phyloP scores from a whole-genome alignment of 2,329 filamentous ascomycete genomes.

The Lachnellula hyalina region DNA sequence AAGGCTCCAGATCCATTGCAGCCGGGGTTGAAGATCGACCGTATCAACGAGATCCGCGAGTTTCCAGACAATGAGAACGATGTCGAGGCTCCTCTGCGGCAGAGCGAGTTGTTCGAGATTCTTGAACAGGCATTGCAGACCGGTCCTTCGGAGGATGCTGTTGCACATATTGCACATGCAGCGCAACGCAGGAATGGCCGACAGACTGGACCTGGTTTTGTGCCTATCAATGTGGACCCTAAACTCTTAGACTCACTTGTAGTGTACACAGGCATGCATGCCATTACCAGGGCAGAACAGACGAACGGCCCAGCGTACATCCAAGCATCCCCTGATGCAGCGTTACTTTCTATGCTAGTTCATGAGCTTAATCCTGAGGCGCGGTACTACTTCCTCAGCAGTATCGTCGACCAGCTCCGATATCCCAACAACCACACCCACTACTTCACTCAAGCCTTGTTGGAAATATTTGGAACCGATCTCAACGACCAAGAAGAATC shows the following conservation, averaged over 20 bases:
- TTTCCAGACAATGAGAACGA: slow-evolving; percentile 62
- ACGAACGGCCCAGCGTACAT: slow-evolving; percentile 61
- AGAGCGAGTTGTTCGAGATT: slow-evolving; percentile 52
- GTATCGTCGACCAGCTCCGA: slow-evolving; percentile 86
- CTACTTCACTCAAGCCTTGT: slow-evolving; percentile 82
- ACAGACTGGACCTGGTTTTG: slow-evolving; percentile 60
- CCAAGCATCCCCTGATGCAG: slow-evolving; percentile 59
- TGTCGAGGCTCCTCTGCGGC: slow-evolving; percentile 43
- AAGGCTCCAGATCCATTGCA: slow-evolving; percentile 72
- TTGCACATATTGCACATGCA: slow-evolving; percentile 71
- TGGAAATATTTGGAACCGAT: slow-evolving; percentile 80
- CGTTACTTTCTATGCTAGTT: slow-evolving; percentile 69
- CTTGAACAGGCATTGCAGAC: slow-evolving; percentile 53
- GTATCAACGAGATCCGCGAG: slow-evolving; percentile 67
- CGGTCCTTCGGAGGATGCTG: slow-evolving; percentile 64
- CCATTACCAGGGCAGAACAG: slow-evolving; percentile 53
- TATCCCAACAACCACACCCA: slow-evolving; percentile 86
- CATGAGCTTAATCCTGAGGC: slow-evolving; percentile 70
- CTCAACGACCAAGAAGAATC: slow-evolving; percentile 67
- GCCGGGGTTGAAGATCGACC: slow-evolving; percentile 69
- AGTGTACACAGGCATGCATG: slow-evolving; percentile 73
- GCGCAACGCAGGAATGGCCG: slow-evolving; percentile 56
- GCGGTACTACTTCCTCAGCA: slow-evolving; percentile 77
- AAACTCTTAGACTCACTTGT: slow-evolving; percentile 74
- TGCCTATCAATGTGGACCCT: slow-evolving; percentile 63